Evolutionary conservation across 2,329 filamentous ascomycete genomes (phyloP), one percentile per base, ranked within the genome.

Genomic region (Pseudocercospora cruenta): DNA sequence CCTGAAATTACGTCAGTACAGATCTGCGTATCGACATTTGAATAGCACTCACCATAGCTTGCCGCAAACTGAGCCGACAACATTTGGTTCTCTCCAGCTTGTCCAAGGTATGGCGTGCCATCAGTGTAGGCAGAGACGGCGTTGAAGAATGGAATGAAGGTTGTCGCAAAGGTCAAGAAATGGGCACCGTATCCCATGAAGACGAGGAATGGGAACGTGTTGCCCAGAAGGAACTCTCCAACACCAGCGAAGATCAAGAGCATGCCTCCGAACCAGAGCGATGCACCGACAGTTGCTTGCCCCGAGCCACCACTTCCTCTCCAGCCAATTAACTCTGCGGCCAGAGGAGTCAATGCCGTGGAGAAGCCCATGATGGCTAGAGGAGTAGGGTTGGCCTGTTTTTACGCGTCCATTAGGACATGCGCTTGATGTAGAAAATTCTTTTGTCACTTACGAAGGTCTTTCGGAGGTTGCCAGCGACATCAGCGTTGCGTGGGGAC

Each of bases 181-280:
- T 70, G 70, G 8, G 60, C 60, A 9, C 71, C 69, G 49, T 71
- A 73, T 31, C 64, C 67, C 61, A 70, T 28, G 43, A 76, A 76
- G 7, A 74, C 73, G 47, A 75, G 66, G 31, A 65, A 69, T 1
- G 70, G 66, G 39, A 73, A 74, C 16, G 72, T 75, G 33, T 79
- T 78, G 45, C 77, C 76, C n/a, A 79, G 67, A 49, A 79, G 60
- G 59, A 78, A 79, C 59, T 79, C 76, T 31, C 77, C 72, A 14
- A 78, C 61, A n/a, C 72, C 71, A 19, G 74, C 74, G 49, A 78
- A 47, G n/a, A 75, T 63, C 70, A 79, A 72, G 8, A 78, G 71
- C 16, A 78, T 64, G 49, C 77, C 77, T 51, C 77, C 77, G 55
- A 79, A 66, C 73, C 75, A 75, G 55, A 76, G 66, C 3, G 74